These are phyloP conservation scores for Schizopora paradoxa DNA, from an alignment of 1,284 basidiomycete species.

Conservation along the genomic window DNA sequence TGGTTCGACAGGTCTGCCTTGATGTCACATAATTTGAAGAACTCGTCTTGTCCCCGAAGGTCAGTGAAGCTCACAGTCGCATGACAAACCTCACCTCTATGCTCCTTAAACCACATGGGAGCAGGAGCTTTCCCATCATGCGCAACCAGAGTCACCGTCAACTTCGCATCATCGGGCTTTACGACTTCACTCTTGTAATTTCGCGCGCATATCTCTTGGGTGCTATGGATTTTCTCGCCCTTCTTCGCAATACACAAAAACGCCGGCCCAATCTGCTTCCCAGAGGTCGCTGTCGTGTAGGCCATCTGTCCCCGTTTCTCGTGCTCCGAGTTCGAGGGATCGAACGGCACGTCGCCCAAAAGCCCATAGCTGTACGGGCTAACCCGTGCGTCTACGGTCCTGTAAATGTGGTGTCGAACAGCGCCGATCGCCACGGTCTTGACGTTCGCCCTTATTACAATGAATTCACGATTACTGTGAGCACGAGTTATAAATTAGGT, in stretches of 20 bases:
- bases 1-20: conserved; percentile 67
- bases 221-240: too few species aligned
- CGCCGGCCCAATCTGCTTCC: too few species aligned
- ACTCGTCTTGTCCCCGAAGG: neutral
- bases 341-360: too few species aligned
- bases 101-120: neutral
- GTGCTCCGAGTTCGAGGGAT: conserved; percentile 60
- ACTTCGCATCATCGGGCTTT: too few species aligned
- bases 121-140: neutral
- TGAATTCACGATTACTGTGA: neutral
- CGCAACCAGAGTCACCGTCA: too few species aligned
- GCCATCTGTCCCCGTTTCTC: too few species aligned
- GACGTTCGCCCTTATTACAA: conserved; percentile 2
- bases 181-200: too few species aligned
- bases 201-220: too few species aligned
- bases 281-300: too few species aligned
- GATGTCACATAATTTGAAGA: conserved; percentile 54
- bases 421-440: conserved; percentile 8
- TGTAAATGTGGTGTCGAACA: neutral
- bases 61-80: neutral
- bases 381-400: conserved; percentile 2
- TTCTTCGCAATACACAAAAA: too few species aligned
- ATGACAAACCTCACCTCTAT: neutral
- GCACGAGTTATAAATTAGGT: too few species aligned
- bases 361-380: too few species aligned